Percentiles rank a stretch among this genome's conserved stretches.
These are phyloP conservation scores for Athelia sp. DNA, from an alignment of 1,284 basidiomycete genomes.

Conservation along the genomic window DNA sequence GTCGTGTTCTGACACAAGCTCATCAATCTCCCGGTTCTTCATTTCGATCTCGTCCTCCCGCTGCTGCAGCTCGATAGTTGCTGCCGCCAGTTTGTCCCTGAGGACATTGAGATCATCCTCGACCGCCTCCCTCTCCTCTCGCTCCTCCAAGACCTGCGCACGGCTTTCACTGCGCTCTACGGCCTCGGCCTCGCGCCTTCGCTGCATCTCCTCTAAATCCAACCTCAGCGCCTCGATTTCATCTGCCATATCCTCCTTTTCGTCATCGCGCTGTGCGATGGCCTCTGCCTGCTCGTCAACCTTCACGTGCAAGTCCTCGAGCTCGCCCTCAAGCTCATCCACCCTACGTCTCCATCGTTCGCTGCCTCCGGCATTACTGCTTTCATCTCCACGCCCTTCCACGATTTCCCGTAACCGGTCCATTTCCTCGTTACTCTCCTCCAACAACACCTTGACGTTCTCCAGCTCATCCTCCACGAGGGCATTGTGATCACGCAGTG, in stretches of 20 bases:
- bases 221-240: conserved; percentile 57
- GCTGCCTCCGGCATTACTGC: conserved; percentile 30
- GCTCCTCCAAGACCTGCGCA: conserved; percentile 61
- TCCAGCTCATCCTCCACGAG: conserved; percentile 72
- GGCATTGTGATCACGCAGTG: conserved; percentile 47
- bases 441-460: conserved; percentile 55
- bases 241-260: conserved; percentile 67
- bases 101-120: conserved; percentile 71
- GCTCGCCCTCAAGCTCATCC: conserved; percentile 61
- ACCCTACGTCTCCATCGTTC: conserved; percentile 40
- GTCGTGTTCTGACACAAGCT: conserved; percentile 52
- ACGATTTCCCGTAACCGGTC: conserved; percentile 61
- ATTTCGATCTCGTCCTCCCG: conserved; percentile 79
- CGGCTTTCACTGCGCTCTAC: conserved; percentile 67
- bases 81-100: conserved; percentile 71
- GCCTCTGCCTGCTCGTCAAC: conserved; percentile 61
- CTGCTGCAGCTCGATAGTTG: conserved; percentile 76
- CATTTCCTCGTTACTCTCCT: conserved; percentile 75
- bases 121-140: conserved; percentile 65
- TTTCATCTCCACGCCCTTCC: conserved; percentile 45
- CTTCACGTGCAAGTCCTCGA: conserved; percentile 52
- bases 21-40: conserved; percentile 67
- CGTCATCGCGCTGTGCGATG: conserved; percentile 54
- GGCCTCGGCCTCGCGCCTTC: conserved; percentile 54
- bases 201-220: conserved; percentile 65